These are phyloP conservation scores for Pisolithus albus DNA, from an alignment of 768 basidiomycete species.

Conservation along the genomic window DNA sequence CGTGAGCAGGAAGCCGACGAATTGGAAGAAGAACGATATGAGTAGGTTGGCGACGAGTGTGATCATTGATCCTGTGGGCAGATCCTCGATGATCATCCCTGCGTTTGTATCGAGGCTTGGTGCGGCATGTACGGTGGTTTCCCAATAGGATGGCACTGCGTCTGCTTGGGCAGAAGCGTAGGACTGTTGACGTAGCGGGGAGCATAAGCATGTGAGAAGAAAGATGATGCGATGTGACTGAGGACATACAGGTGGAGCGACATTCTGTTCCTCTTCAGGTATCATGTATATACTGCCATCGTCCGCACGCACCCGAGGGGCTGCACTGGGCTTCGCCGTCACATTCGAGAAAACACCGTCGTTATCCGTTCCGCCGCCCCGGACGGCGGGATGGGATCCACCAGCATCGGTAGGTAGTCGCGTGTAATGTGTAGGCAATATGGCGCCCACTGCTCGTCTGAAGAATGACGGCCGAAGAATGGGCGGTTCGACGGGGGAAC, in stretches of 20 bases:
- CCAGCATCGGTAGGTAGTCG: slow-evolving; percentile 39
- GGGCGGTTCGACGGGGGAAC: slow-evolving; percentile 32
- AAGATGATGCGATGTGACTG: neutral
- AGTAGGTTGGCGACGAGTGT: slow-evolving; percentile 74
- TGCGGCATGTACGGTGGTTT: slow-evolving; percentile 88
- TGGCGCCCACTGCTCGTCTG: slow-evolving; percentile 46
- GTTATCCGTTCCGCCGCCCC: slow-evolving; percentile 73
- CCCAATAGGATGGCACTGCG: slow-evolving; percentile 93
- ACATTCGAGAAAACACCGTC: slow-evolving; percentile 97
- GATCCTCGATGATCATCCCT: slow-evolving; percentile 84
- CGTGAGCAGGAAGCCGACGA: slow-evolving; percentile 87
- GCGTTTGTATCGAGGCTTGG: slow-evolving; percentile 39
- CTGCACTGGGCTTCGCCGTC: slow-evolving; percentile 70
- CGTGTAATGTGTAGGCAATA: slow-evolving; percentile 63
- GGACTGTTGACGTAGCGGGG: slow-evolving; percentile 40
- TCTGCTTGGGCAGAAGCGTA: slow-evolving; percentile 87
- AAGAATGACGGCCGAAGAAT: slow-evolving; percentile 45
- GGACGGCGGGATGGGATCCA: slow-evolving; percentile 21
- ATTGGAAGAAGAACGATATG: slow-evolving; percentile 95
- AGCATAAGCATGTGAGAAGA: neutral
- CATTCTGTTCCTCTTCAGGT: slow-evolving; percentile 78
- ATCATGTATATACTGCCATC: slow-evolving; percentile 55
- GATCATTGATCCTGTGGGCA: slow-evolving; percentile 74
- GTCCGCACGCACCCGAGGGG: slow-evolving; percentile 38
- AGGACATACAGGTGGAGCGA: slow-evolving; percentile 74